phyloP scores from a whole-genome alignment of 257 asterid species.

The Anisodus tanguticus region DNA sequence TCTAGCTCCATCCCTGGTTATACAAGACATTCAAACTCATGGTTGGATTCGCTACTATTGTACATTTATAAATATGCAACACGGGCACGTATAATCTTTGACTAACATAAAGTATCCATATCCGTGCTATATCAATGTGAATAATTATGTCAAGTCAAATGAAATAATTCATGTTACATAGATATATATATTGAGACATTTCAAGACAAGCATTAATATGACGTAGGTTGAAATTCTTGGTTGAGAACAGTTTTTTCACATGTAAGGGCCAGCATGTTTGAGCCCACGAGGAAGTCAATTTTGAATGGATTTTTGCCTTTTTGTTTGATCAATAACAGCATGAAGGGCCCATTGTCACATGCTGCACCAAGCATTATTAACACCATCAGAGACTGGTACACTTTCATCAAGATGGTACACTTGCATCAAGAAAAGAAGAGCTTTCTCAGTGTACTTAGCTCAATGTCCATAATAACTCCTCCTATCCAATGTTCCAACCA shows the following conservation, averaged over 20 bases:
- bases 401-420: not conserved
- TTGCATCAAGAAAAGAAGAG: not conserved
- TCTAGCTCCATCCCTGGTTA: too few relatives aligned
- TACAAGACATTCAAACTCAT: too few relatives aligned
- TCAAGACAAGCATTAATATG: conserved; percentile 1
- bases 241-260: conserved; percentile 27
- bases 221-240: conserved; percentile 32
- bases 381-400: not conserved
- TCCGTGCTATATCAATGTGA: not conserved
- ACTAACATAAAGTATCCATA: not conserved
- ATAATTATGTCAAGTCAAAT: not conserved
- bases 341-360: conserved; percentile 46
- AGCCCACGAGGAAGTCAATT: conserved; percentile 35
- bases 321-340: not conserved
- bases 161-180: conserved; percentile 17
- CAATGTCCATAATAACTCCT: not conserved
- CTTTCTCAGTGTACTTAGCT: conserved; percentile 22
- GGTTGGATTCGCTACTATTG: not conserved
- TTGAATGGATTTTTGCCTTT: conserved; percentile 18
- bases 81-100: not conserved
- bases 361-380: conserved; percentile 18
- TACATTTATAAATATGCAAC: too few relatives aligned
- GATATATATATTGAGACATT: conserved; percentile 38
- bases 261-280: conserved; percentile 43
- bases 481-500: conserved; percentile 12